phyloP scores from a whole-genome alignment of 371 early-diverging fungal species.

The Haplosporangium sp. region DNA sequence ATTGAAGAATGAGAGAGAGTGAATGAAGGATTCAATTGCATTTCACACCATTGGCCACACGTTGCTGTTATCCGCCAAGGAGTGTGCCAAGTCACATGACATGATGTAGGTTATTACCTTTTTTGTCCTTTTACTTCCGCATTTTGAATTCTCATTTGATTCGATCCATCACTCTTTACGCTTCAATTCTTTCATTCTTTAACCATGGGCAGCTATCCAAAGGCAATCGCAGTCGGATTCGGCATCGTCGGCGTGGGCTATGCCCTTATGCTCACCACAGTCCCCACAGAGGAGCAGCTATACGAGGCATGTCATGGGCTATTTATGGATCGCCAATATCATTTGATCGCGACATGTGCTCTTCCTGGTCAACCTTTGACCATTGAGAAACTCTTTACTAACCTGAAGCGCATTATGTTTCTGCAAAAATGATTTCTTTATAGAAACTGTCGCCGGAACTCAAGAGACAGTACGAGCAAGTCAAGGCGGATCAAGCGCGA shows the following conservation, averaged over 20 bases:
- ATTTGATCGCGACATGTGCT: conserved; percentile 1
- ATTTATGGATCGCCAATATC: neutral
- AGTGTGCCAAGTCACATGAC: neutral
- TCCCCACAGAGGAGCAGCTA: conserved; percentile 55
- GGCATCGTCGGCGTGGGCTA: conserved; percentile 56
- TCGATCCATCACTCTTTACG: neutral
- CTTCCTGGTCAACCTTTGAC: too few relatives aligned
- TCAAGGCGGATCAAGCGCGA: conserved; percentile 50
- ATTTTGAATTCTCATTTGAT: neutral
- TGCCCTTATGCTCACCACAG: conserved; percentile 53
- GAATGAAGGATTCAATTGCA: too few relatives aligned
- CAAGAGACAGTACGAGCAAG: conserved; percentile 45
- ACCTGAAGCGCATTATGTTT: neutral
- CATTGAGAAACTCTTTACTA: too few relatives aligned
- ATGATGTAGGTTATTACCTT: too few relatives aligned
- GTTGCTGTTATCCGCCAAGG: too few relatives aligned
- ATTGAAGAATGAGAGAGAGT: neutral
- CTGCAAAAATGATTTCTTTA: neutral
- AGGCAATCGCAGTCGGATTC: conserved; percentile 51
- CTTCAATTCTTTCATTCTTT: neutral
- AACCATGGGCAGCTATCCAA: conserved; percentile 51
- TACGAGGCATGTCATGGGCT: conserved; percentile 41
- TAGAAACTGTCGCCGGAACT: conserved; percentile 54
- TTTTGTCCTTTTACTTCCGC: neutral
- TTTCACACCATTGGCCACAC: too few relatives aligned